These are phyloP conservation scores for Periconia digitata DNA, from an alignment of 2,329 filamentous ascomycete species.

Conservation along the genomic window DNA sequence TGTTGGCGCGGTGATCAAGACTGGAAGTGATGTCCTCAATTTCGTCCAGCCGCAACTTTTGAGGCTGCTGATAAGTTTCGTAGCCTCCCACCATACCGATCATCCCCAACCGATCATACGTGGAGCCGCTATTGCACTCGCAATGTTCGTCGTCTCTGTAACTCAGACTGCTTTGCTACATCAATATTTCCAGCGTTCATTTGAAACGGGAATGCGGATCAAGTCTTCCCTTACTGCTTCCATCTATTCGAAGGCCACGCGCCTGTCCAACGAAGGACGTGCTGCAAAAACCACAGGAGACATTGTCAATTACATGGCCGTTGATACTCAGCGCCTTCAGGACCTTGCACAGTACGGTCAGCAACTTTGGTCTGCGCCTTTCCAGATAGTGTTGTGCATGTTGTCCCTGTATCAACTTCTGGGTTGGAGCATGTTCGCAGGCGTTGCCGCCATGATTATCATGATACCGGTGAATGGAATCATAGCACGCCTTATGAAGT, in stretches of 20 bases:
- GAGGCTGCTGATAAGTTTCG: conserved; percentile 79
- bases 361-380: conserved; percentile 94
- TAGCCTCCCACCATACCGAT: conserved; percentile 70
- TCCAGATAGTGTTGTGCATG: conserved; percentile 97
- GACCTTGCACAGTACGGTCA: conserved; percentile 95
- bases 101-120: conserved; percentile 75
- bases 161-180: conserved; percentile 89
- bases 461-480: conserved; percentile 97
- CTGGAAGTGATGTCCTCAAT: conserved; percentile 80
- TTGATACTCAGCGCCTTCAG: conserved; percentile 92
- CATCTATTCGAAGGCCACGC: conserved; percentile 90
- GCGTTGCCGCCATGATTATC: conserved; percentile 90
- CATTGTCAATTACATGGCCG: conserved; percentile 99
- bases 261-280: conserved; percentile 89
- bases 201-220: conserved; percentile 95
- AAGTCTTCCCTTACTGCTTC: conserved; percentile 86
- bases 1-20: conserved; percentile 81
- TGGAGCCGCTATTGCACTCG: conserved; percentile 83
- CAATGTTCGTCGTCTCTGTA: conserved; percentile 87
- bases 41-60: conserved; percentile 92
- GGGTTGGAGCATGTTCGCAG: conserved; percentile 92
- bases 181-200: conserved; percentile 95
- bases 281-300: conserved; percentile 90
- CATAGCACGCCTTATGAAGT: conserved; percentile 92
- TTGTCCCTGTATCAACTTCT: conserved; percentile 93